Evolutionary conservation across 1,284 basidiomycete genomes (phyloP), one percentile per base, ranked within the genome.

Genomic region (Leccinum olivaceoglutinosum): DNA sequence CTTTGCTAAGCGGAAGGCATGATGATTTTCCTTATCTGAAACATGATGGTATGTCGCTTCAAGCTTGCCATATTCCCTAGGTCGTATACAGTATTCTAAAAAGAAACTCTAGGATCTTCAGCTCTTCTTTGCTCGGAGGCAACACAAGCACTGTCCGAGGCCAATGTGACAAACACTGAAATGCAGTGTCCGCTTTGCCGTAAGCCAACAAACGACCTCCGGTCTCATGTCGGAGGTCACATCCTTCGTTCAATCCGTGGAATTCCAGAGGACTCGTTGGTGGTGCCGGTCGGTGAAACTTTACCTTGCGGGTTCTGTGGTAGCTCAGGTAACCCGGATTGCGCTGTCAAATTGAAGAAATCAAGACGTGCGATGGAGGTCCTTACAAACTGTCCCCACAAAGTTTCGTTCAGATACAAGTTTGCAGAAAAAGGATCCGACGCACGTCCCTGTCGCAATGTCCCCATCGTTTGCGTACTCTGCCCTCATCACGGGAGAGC

Each of bases 211-310:
- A 29, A 11, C 12, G 51, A 60, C 5, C 11, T 62, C 10, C 55
- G 14, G 32, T 63, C 41, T 1, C 62, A 63, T 39, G 58, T 63
- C 41, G 62, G 62, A 12, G 11, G 10, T 1, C 62, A 58, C 5
- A 62, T 63, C 4, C 39, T 63, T 4, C 54, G 21, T 4, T 51
- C 53, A 4, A 44, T 58, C 9, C 36, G 16, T 2, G 16, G 46
- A 25, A 32, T 63, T 5, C 32, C 38, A 3, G 29, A 32, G 29
- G 29, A 32, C 29, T 32, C 29, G 29, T 32, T 32, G 29, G 29
- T 32, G 29, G 29, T 32, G 29, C 29, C 29, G 8, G 29, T 32
- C 29, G 29, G 29, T 32, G 32, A 29, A 34, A 32, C 29, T 32
- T 32, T 32, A 32, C 29, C 29, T 32, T 32, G 29, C 8, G 29